Percentiles rank a stretch among this genome's conserved stretches.
Evolutionary conservation across 139 green algal species (phyloP).

Genomic region (Chlorella vulgaris): DNA sequence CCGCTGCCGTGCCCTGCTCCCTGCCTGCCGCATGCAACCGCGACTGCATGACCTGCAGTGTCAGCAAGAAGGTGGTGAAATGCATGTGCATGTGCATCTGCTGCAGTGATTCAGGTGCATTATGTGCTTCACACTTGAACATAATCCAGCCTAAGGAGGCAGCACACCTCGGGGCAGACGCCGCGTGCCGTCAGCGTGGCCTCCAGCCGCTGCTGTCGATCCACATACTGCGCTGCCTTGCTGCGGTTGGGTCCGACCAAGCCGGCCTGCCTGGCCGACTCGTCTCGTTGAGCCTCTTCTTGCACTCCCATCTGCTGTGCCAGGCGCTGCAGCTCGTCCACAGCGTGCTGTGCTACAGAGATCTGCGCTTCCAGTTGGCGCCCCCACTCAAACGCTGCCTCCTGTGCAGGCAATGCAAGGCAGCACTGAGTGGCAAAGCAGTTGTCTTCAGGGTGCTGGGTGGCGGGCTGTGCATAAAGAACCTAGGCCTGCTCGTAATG

Average conservation of each 20-base stretch:
- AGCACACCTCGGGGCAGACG: conserved; percentile 4
- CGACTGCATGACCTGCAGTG: conserved; percentile 3
- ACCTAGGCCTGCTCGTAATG: background rate
- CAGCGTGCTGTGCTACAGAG: background rate
- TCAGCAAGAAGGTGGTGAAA: background rate
- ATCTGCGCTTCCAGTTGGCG: conserved; percentile 4
- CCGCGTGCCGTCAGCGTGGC: background rate
- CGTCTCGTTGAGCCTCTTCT: background rate
- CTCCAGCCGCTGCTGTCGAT: background rate
- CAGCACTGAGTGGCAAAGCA: too few species aligned
- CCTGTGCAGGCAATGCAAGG: background rate
- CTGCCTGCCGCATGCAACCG: background rate
- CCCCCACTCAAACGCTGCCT: conserved; percentile 2
- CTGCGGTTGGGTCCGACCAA: background rate
- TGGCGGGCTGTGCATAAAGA: too few species aligned
- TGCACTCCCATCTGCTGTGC: background rate
- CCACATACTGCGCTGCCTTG: conserved; percentile 2
- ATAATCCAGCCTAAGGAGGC: background rate
- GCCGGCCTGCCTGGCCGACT: background rate
- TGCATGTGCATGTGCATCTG: background rate
- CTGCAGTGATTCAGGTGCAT: background rate
- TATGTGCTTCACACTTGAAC: background rate
- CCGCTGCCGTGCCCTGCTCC: background rate
- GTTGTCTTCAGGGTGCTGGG: background rate
- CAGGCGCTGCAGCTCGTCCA: conserved; percentile 9